These are phyloP conservation scores for Perilla frutescens DNA, from an alignment of 257 asterid genomes.

Conservation along the genomic window DNA sequence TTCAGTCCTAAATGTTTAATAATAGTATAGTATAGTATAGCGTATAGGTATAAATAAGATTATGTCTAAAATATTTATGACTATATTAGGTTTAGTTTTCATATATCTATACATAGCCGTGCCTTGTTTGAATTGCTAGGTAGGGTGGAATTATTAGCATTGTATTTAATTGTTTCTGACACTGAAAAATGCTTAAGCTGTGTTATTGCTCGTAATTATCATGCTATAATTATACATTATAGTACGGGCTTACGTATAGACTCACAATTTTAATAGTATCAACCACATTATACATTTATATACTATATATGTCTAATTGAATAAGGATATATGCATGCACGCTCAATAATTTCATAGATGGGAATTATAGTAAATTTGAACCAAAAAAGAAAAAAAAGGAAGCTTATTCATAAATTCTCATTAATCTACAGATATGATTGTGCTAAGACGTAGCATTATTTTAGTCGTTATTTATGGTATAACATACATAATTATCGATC, in stretches of 20 bases:
- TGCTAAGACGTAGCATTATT: too few species aligned
- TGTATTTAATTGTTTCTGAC: background rate
- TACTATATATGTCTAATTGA: background rate
- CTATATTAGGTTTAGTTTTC: background rate
- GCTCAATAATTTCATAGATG: background rate
- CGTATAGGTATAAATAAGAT: too few species aligned
- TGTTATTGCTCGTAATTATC: constrained; percentile 18
- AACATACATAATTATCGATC: too few species aligned
- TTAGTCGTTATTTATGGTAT: too few species aligned
- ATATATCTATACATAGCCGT: background rate
- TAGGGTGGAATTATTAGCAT: background rate
- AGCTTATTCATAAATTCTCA: too few species aligned
- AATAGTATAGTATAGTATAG: too few species aligned
- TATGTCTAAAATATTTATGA: background rate
- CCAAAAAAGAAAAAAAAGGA: too few species aligned
- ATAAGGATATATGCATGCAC: background rate
- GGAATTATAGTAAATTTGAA: too few species aligned
- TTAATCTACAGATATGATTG: too few species aligned
- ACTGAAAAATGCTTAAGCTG: background rate
- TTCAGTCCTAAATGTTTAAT: too few species aligned
- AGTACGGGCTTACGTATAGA: background rate
- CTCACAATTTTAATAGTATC: constrained; percentile 1
- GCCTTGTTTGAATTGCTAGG: background rate
- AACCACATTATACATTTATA: background rate
- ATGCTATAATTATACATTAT: constrained; percentile 23